phyloP scores from a whole-genome alignment of 257 asterid genomes.

The Lithospermum erythrorhizon region DNA sequence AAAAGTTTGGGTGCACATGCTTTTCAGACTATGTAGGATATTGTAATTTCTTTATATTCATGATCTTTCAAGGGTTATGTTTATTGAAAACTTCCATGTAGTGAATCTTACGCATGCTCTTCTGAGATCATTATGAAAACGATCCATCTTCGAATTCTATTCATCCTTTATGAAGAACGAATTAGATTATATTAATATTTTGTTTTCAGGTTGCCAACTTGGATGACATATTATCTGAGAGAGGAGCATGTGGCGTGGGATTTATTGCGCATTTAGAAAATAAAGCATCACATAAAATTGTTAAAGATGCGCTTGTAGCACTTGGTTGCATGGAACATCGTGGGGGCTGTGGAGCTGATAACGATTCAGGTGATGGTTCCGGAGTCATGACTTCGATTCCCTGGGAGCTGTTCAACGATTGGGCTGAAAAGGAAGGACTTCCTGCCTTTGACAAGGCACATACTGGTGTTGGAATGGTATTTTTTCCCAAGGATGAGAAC shows the following conservation, averaged over 20 bases:
- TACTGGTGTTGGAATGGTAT: conserved; percentile 92
- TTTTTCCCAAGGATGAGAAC: conserved; percentile 73
- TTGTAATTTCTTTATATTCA: not conserved
- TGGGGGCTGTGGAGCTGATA: conserved; percentile 99
- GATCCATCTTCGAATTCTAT: not conserved
- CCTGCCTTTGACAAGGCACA: conserved; percentile 59
- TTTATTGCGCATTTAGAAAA: conserved; percentile 91
- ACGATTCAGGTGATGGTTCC: conserved; percentile 98
- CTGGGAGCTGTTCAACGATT: conserved; percentile 77
- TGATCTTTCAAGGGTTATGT: not conserved
- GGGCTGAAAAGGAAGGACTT: conserved; percentile 83
- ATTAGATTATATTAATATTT: conserved; percentile 1
- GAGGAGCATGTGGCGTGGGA: conserved; percentile 98
- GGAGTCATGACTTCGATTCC: conserved; percentile 96
- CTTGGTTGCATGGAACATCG: conserved; percentile 99
- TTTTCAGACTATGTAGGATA: not conserved
- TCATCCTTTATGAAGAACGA: not conserved
- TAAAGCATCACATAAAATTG: conserved; percentile 60
- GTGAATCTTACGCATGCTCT: not conserved
- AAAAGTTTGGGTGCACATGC: no score
- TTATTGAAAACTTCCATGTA: not conserved
- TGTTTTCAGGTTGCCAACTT: conserved; percentile 67
- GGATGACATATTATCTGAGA: conserved; percentile 79
- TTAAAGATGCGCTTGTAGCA: conserved; percentile 89
- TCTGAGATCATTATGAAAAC: no score